A percentile compares a stretch with the other conserved stretches of the same genome.
Evolutionary conservation across 2,329 filamentous ascomycete genomes (phyloP).

Genomic region (Alternaria triticina): DNA sequence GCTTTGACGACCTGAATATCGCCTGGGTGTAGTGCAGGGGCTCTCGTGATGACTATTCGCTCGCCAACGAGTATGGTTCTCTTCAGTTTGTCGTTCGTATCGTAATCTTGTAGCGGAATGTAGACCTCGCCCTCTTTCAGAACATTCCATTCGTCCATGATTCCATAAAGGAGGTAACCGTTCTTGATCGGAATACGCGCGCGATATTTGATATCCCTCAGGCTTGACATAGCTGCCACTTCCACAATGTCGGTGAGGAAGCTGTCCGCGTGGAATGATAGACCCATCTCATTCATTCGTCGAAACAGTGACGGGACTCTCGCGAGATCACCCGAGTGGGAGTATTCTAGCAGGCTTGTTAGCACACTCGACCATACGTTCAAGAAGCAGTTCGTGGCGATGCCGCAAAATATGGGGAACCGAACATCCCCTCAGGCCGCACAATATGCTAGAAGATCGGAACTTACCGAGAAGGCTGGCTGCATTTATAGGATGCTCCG

Average conservation of each 20-base stretch:
- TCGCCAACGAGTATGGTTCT: slow-evolving; percentile 29
- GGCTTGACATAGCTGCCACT: slow-evolving; percentile 70
- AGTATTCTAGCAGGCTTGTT: slow-evolving; percentile 49
- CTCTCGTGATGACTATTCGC: slow-evolving; percentile 72
- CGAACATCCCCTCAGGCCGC: background rate
- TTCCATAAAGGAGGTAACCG: slow-evolving; percentile 78
- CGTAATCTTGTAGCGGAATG: slow-evolving; percentile 60
- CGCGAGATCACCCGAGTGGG: slow-evolving; percentile 66
- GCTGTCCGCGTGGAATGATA: slow-evolving; percentile 70
- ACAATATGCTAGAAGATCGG: background rate
- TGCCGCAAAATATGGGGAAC: background rate
- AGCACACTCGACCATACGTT: background rate
- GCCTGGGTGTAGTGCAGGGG: slow-evolving; percentile 80
- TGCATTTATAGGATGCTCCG: slow-evolving; percentile 65
- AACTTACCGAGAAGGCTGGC: slow-evolving; percentile 63
- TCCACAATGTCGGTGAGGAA: slow-evolving; percentile 77
- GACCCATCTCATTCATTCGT: slow-evolving; percentile 61
- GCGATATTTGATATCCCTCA: slow-evolving; percentile 79
- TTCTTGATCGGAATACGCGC: slow-evolving; percentile 73
- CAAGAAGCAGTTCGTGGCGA: background rate
- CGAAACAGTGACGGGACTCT: slow-evolving; percentile 68
- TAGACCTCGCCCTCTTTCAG: slow-evolving; percentile 73
- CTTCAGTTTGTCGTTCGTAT: slow-evolving; percentile 25
- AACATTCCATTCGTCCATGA: slow-evolving; percentile 80
- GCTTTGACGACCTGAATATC: slow-evolving; percentile 74